A percentile compares a stretch with the other conserved stretches of the same genome.
Conservation (phyloP, 1,139 yeast genomes). For the Taiozyma sp. region DNA sequence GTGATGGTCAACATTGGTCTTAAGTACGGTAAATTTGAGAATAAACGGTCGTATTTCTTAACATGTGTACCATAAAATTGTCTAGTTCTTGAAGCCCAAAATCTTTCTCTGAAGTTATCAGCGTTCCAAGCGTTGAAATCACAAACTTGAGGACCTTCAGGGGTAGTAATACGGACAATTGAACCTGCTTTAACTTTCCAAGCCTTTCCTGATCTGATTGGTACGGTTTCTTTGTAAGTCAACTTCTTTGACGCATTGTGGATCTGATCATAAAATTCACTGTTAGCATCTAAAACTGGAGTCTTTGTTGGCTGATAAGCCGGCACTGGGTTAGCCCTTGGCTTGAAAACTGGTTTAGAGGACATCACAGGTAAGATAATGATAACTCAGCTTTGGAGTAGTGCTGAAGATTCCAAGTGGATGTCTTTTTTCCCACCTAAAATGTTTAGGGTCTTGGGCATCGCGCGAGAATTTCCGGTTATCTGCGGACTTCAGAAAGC, state of each 20-base stretch:
- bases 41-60: conserved; percentile 53
- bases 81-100: conserved; percentile 69
- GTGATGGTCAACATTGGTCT: conserved; percentile 63
- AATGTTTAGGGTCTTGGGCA: no score
- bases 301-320: conserved; percentile 57
- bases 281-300: conserved; percentile 44
- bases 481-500: neutral
- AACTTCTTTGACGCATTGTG: conserved; percentile 33
- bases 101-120: conserved; percentile 56
- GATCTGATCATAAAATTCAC: conserved; percentile 40
- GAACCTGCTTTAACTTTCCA: conserved; percentile 57
- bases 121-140: conserved; percentile 63
- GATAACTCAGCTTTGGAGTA: no score
- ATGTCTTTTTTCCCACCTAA: no score
- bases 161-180: conserved; percentile 55
- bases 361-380: conserved; percentile 1
- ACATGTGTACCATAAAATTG: conserved; percentile 68
- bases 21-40: conserved; percentile 61
- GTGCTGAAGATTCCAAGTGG: no score
- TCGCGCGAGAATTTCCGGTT: neutral
- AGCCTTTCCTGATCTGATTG: conserved; percentile 55
- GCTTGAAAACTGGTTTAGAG: conserved; percentile 20
- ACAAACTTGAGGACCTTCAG: conserved; percentile 70
- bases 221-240: conserved; percentile 27
- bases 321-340: conserved; percentile 36